These are phyloP conservation scores for Penicillium herquei DNA, from an alignment of 495 filamentous ascomycete genomes.

Conservation along the genomic window DNA sequence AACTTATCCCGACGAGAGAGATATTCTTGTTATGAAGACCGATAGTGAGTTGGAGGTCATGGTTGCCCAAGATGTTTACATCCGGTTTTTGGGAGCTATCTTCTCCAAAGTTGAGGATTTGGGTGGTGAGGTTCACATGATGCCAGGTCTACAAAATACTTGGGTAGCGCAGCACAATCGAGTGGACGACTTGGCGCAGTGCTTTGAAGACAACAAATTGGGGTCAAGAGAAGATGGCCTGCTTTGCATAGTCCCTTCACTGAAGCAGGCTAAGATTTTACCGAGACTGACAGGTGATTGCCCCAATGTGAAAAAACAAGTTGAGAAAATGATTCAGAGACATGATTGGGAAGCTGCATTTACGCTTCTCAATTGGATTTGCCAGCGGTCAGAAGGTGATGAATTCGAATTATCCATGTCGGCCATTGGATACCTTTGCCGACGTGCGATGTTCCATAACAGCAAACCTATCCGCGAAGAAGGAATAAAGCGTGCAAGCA, in stretches of 20 bases:
- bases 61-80: slow-evolving; percentile 41
- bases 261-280: slow-evolving; percentile 21
- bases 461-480: slow-evolving; percentile 8
- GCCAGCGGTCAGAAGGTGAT: slow-evolving; percentile 21
- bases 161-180: slow-evolving; percentile 19
- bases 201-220: slow-evolving; percentile 23
- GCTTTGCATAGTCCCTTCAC: slow-evolving; percentile 32
- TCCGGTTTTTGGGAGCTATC: slow-evolving; percentile 26
- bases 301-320: slow-evolving; percentile 6
- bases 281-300: slow-evolving; percentile 29
- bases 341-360: slow-evolving; percentile 28
- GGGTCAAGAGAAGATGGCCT: slow-evolving; percentile 37
- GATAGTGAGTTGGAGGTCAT: slow-evolving; percentile 26
- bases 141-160: slow-evolving; percentile 13
- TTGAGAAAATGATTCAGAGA: slow-evolving; percentile 8
- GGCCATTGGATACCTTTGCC: slow-evolving; percentile 31
- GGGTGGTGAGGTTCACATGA: slow-evolving; percentile 20
- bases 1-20: slow-evolving; percentile 4
- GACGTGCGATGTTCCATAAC: slow-evolving; percentile 19
- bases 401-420: slow-evolving; percentile 29
- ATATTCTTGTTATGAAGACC: slow-evolving; percentile 26
- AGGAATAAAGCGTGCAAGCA: slow-evolving; percentile 10
- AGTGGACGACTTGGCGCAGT: slow-evolving; percentile 25
- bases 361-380: slow-evolving; percentile 25
- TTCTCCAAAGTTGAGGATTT: slow-evolving; percentile 11